These are phyloP conservation scores for Lactarius deliciosus DNA, from an alignment of 768 basidiomycete species.

Conservation along the genomic window DNA sequence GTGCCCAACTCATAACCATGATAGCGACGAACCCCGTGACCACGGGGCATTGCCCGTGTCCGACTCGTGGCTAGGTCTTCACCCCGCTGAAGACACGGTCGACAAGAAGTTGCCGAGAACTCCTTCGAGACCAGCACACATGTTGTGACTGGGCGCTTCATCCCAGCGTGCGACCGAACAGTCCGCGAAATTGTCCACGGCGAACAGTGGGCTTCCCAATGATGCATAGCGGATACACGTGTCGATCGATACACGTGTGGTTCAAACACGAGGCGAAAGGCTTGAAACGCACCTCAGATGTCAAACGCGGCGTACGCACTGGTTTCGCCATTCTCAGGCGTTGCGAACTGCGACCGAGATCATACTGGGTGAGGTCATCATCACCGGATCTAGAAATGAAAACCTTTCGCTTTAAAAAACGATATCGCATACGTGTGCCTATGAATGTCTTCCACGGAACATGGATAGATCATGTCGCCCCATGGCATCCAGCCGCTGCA, in stretches of 20 bases:
- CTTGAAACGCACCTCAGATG: background rate
- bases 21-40: constrained; percentile 3
- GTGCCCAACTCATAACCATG: constrained; percentile 1
- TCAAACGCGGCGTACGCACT: background rate
- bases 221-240: constrained; percentile 34
- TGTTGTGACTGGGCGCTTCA: constrained; percentile 40
- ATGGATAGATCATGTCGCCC: background rate
- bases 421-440: background rate
- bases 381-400: background rate
- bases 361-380: background rate
- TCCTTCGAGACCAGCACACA: constrained; percentile 18
- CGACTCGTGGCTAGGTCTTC: background rate
- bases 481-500: background rate
- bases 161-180: constrained; percentile 45
- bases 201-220: constrained; percentile 43
- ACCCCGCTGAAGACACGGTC: background rate
- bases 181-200: constrained; percentile 43
- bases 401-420: background rate
- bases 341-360: background rate
- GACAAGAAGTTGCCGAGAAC: background rate
- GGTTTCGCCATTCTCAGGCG: background rate
- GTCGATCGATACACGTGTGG: background rate
- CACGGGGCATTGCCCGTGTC: background rate
- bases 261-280: background rate
- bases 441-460: background rate